Evolutionary conservation across 2,329 filamentous ascomycete genomes (phyloP), one percentile per base, ranked within the genome.

Genomic region (Chaetomium sp.): DNA sequence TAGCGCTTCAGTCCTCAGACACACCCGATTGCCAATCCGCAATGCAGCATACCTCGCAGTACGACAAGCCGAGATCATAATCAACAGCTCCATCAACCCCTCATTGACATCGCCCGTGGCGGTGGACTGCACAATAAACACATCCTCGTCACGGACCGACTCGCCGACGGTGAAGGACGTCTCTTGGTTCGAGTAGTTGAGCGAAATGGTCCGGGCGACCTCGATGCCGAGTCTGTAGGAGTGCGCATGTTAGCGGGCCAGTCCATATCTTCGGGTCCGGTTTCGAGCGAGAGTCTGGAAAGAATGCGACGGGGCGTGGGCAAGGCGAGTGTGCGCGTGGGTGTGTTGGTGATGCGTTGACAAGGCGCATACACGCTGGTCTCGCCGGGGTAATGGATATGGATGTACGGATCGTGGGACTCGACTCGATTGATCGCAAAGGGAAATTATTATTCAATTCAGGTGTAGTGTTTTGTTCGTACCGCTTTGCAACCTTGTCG

Each of bases 31-130:
- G 4, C 32, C 4, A 37, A 49, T 19, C 35, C 35, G n/a, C 38
- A 41, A n/a, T 41, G 38, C 38, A 38, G n/a, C 11, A 32, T 54
- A 63, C 61, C 71, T 89, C 87, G 78, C 78, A 36, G 77, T 80
- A 44, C 76, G 75, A 79, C 92, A 96, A 61, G 92, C 92, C 69
- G 95, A 95, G 73, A 96, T 95, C 86, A 96, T 96, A 74, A 97
- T 96, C 63, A 97, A 82, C 40, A 97, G 82, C 74, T 99, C 92
- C 92, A 99, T 97, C 58, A 99, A 81, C 49, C 91, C 91, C 71
- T 97, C 92, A 74, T 99, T 99, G 76, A 97, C 95, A 70, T 96
- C 91, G 70, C 92, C 91, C 1, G 92, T 92, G 42, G 89, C 87
- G 48, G 94, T 96, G 32, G 92, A 96, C 74, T 97, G 92, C 58